Evolutionary conservation across 331 rosid genomes (phyloP).

Genomic region (Phaseolus coccineus): DNA sequence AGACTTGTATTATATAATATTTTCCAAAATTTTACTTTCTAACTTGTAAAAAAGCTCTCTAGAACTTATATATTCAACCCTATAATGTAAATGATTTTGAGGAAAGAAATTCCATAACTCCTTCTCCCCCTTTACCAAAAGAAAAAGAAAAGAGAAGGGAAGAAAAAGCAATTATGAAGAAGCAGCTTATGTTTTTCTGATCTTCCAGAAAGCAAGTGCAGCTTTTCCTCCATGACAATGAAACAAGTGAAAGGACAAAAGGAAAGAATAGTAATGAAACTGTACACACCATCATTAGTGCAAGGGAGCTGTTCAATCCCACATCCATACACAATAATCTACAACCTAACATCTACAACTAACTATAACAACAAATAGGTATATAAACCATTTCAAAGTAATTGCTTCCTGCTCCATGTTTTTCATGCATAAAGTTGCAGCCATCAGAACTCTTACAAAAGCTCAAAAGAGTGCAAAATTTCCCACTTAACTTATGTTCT

Average conservation of each 20-base stretch:
- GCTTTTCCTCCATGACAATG: conserved; percentile 23
- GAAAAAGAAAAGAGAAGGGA: neutral
- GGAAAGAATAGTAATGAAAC: conserved; percentile 42
- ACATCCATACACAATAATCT: conserved; percentile 51
- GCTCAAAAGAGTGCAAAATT: conserved; percentile 50
- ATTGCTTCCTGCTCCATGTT: conserved; percentile 40
- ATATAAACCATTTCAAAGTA: conserved; percentile 44
- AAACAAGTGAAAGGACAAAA: conserved; percentile 35
- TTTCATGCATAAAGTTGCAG: conserved; percentile 36
- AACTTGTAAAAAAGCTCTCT: too few species aligned
- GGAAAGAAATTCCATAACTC: neutral
- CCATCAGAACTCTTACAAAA: conserved; percentile 42
- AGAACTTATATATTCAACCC: too few species aligned
- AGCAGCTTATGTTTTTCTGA: conserved; percentile 13
- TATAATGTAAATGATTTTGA: neutral
- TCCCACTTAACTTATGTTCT: conserved; percentile 42
- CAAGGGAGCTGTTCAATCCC: conserved; percentile 42
- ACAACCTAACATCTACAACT: conserved; percentile 57
- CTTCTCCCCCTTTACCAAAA: neutral
- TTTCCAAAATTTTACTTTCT: too few species aligned
- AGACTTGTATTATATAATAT: too few species aligned
- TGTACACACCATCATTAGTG: conserved; percentile 55
- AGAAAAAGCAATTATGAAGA: neutral
- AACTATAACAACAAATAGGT: conserved; percentile 40
- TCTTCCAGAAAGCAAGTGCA: conserved; percentile 26